Evolutionary conservation across 139 green algal species (phyloP).

Genomic region (Chlamydomonas asymmetrica): DNA sequence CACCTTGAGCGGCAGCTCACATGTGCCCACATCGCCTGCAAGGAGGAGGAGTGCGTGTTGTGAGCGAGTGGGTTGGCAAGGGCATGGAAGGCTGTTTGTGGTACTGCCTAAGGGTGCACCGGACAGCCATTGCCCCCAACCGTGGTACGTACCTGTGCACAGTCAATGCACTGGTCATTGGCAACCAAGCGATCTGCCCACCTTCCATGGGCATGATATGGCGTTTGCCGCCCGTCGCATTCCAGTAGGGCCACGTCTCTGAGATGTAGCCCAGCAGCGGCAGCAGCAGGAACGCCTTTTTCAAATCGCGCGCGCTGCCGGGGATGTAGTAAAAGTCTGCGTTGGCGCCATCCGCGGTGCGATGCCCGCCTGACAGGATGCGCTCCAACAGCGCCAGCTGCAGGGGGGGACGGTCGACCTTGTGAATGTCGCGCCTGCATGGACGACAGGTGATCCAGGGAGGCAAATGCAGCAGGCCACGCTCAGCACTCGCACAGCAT

Average conservation of each 20-base stretch:
- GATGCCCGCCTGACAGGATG: constrained; percentile 35
- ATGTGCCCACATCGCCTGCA: constrained; percentile 48
- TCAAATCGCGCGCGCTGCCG: constrained; percentile 38
- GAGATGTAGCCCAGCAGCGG: constrained; percentile 37
- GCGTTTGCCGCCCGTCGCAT: constrained; percentile 19
- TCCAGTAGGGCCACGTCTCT: constrained; percentile 47
- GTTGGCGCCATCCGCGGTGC: constrained; percentile 28
- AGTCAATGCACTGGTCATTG: no score
- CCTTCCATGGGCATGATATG: constrained; percentile 50
- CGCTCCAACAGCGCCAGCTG: constrained; percentile 46
- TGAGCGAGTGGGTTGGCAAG: no score
- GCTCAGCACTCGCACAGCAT: neutral
- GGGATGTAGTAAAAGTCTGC: constrained; percentile 49
- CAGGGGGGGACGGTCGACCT: constrained; percentile 39
- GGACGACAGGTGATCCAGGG: neutral
- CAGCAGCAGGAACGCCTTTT: constrained; percentile 40
- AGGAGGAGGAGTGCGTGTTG: no score
- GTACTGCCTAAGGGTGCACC: no score
- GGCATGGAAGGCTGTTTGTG: no score
- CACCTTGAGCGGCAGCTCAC: constrained; percentile 42
- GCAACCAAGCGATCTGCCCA: constrained; percentile 4
- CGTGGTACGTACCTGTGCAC: no score
- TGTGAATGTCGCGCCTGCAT: constrained; percentile 39
- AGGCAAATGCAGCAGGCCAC: neutral
- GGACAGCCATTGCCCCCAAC: no score